phyloP scores from a whole-genome alignment of 2,329 filamentous ascomycete genomes.

The Aspergillus floridensis region DNA sequence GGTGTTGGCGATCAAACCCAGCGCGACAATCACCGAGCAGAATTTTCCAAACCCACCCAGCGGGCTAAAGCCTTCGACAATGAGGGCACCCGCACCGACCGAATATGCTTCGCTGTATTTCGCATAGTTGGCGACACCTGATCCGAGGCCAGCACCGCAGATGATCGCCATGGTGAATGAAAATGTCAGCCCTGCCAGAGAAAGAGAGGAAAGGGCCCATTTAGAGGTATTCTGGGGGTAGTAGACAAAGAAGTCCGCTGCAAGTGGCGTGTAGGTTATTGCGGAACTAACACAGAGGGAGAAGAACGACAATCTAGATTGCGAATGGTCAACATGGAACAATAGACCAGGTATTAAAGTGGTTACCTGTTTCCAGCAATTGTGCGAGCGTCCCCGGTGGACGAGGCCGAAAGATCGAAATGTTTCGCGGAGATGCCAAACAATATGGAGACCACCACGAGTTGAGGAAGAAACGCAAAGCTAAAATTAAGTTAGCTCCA shows the following conservation, averaged over 20 bases:
- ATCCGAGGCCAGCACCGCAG: conserved; percentile 61
- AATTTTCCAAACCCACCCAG: conserved; percentile 65
- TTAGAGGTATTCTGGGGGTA: conserved; percentile 55
- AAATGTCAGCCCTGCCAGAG: conserved; percentile 54
- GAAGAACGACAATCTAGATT: conserved; percentile 61
- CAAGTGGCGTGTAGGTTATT: conserved; percentile 61
- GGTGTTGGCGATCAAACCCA: conserved; percentile 65
- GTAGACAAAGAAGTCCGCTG: conserved; percentile 68
- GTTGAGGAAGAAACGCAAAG: conserved; percentile 64
- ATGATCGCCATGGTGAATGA: conserved; percentile 63
- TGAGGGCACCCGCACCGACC: conserved; percentile 61
- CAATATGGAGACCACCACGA: conserved; percentile 60
- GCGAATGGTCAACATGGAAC: conserved; percentile 1
- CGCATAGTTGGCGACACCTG: conserved; percentile 52
- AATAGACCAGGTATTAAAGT: not conserved
- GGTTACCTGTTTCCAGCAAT: conserved; percentile 48
- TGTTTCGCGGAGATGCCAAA: conserved; percentile 60
- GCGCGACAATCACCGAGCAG: conserved; percentile 62
- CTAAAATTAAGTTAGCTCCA: conserved; percentile 29
- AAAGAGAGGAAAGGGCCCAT: conserved; percentile 56
- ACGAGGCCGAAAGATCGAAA: conserved; percentile 56
- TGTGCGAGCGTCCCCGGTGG: conserved; percentile 51
- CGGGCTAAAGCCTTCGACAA: conserved; percentile 60
- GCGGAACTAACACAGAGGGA: conserved; percentile 64
- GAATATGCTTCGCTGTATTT: conserved; percentile 59